These are phyloP conservation scores for Calocybe gangraenosa DNA, from an alignment of 768 basidiomycete species.

Conservation along the genomic window DNA sequence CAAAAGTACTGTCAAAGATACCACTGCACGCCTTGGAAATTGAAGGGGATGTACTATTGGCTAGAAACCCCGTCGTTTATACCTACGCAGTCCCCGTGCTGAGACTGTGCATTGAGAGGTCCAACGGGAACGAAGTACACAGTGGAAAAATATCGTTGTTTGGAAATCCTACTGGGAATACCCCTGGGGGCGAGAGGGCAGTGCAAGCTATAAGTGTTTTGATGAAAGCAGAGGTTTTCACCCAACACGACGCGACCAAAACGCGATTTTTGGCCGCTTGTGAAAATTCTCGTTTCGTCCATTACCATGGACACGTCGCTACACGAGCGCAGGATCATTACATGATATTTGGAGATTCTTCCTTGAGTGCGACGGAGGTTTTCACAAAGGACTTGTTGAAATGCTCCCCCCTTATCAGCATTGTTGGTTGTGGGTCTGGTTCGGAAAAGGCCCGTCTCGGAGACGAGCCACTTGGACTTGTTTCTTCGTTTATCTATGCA, in stretches of 20 bases:
- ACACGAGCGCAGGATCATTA: neutral
- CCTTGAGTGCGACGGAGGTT: neutral
- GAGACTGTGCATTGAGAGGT: neutral
- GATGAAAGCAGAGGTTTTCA: neutral
- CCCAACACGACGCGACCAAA: neutral
- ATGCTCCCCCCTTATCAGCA: neutral
- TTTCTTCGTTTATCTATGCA: neutral
- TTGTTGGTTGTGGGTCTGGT: neutral
- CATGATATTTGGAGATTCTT: neutral
- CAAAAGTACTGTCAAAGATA: neutral
- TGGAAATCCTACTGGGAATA: neutral
- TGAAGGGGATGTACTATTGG: neutral
- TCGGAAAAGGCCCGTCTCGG: neutral
- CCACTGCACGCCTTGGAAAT: constrained; percentile 1
- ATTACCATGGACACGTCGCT: constrained; percentile 1
- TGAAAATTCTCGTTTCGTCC: neutral
- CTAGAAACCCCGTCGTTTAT: neutral
- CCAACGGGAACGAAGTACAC: neutral
- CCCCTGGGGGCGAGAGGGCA: neutral
- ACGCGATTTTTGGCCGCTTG: neutral
- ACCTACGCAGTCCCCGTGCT: neutral
- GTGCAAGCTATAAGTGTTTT: neutral
- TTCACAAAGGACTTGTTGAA: neutral
- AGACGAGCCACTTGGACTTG: neutral
- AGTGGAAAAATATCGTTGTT: neutral